Conservation (phyloP, 768 basidiomycete species). For the Auricularia auricula-judae region DNA sequence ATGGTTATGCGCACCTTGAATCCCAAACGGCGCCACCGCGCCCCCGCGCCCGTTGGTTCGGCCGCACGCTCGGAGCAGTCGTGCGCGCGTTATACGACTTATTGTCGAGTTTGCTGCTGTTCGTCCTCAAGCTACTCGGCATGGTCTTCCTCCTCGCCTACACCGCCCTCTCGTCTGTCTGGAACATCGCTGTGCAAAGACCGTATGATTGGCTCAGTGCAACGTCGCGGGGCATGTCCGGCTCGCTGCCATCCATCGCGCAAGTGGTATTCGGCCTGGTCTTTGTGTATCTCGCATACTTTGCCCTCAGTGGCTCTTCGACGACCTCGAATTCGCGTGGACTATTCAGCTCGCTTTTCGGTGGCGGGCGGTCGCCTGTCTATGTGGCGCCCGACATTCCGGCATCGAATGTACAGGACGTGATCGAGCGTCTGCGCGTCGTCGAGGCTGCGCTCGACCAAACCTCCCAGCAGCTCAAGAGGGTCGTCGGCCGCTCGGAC, state of each 20-base stretch:
- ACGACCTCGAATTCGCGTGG: background rate
- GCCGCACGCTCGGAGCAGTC: background rate
- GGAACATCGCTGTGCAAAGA: slow-evolving; percentile 5
- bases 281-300: background rate
- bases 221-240: slow-evolving; percentile 5
- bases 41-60: background rate
- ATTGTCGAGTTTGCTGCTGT: background rate
- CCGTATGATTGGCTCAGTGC: slow-evolving; percentile 2
- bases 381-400: slow-evolving; percentile 50
- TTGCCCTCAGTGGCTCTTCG: background rate
- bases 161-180: slow-evolving; percentile 2
- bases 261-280: slow-evolving; percentile 13
- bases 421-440: slow-evolving; percentile 47
- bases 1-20: background rate
- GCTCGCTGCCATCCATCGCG: slow-evolving; percentile 17
- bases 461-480: slow-evolving; percentile 30
- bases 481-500: background rate
- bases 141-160: background rate
- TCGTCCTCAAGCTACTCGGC: background rate
- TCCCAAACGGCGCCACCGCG: background rate
- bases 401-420: slow-evolving; percentile 53
- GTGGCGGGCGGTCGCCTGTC: slow-evolving; percentile 17
- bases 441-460: slow-evolving; percentile 51
- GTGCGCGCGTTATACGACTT: slow-evolving; percentile 1
- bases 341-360: slow-evolving; percentile 4